phyloP scores from a whole-genome alignment of 345 rosid genomes.

The Fremontodendron californicum region DNA sequence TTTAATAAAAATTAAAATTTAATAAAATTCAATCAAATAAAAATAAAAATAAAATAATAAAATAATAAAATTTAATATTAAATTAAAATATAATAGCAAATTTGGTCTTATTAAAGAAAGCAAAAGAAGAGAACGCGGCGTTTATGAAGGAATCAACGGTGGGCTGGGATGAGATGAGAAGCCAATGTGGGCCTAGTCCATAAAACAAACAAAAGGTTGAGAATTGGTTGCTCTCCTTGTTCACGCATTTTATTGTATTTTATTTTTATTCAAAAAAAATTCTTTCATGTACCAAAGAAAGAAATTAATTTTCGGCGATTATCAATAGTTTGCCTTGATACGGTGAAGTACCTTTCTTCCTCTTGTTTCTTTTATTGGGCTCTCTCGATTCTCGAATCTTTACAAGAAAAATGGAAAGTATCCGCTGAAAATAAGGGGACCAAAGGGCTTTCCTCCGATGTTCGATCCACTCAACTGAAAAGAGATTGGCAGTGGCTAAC shows the following conservation, averaged over 20 bases:
- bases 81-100: too few species aligned
- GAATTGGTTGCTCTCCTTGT: conserved; percentile 4
- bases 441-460: neutral
- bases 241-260: neutral
- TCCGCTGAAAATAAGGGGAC: neutral
- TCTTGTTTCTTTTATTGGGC: neutral
- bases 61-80: too few species aligned
- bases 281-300: neutral
- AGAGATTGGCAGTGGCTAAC: neutral
- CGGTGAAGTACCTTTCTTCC: neutral
- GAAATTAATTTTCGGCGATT: neutral
- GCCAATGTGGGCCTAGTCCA: neutral
- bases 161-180: neutral
- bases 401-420: neutral
- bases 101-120: too few species aligned
- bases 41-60: too few species aligned
- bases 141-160: neutral
- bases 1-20: too few species aligned
- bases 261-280: neutral
- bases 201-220: neutral
- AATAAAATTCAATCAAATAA: too few species aligned
- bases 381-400: neutral
- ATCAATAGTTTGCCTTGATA: neutral
- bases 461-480: conserved; percentile 9
- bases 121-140: conserved; percentile 2